Base-by-base conservation (phyloP, 2,329 filamentous ascomycete species). In the Arachnomyces sp. region DNA sequence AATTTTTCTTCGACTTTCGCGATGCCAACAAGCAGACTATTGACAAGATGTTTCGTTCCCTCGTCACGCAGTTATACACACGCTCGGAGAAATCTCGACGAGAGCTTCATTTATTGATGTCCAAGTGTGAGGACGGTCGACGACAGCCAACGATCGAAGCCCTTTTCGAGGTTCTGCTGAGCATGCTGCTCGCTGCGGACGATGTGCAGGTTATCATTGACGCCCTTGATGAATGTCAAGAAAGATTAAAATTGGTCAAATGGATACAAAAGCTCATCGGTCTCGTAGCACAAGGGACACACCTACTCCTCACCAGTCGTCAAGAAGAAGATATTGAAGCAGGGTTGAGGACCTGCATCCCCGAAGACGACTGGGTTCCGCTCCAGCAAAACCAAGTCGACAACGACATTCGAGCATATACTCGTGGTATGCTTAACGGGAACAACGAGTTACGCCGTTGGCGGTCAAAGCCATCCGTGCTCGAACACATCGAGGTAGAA, bases 1-100 rank as follows among this genome's bases (percentile, higher is more conserved):
- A 62, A 37, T 66, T 62, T 46, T 63, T 60, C 42, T 66, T 66
- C 34, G 57, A 59, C 38, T 69, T 69, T 49, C 66, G 55, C 4
- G 55, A 68, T 36, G 30, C 6, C 1, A 35, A 53, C 18, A 69
- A 68, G 36, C 62, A 65, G 40, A 31, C 47, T 1, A 33, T 57
- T 3, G 54, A 61, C 12, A 45, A 52, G 0, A 58, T 66, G 52
- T 9, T 69, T 2, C 55, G 58, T 13, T 67, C 64, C 8, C 46
- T 70, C 3, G 34, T 67, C 7, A 43, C 30, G 12, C 66, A 69
- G 39, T 47, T 68, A 2, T 63, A 1, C 60, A 51, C 34, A 52
- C 46, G 3, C n/a, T 3, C 8, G 8, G 9, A 11, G 14, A 25
- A 11, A 9, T 13, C 9, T 9, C 16, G n/a, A 21, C 11, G 7